These are phyloP conservation scores for Trametes coccinea DNA, from an alignment of 768 basidiomycete species.

Conservation along the genomic window DNA sequence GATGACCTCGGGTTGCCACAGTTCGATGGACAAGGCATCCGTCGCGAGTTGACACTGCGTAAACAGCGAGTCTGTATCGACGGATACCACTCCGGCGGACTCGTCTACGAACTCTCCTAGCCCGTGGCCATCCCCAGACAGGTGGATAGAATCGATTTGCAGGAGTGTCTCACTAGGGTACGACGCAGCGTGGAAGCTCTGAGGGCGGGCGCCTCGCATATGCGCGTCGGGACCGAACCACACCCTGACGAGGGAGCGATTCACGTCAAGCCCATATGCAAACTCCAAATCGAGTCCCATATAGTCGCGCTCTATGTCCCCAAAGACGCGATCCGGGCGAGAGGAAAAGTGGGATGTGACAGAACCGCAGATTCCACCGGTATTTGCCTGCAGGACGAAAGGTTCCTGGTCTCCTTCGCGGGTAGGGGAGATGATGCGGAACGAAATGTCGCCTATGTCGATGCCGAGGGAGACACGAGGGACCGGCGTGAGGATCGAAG, in stretches of 20 bases:
- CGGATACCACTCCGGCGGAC: slow-evolving; percentile 38
- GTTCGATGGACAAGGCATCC: slow-evolving; percentile 61
- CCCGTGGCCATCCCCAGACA: slow-evolving; percentile 44
- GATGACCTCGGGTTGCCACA: slow-evolving; percentile 66
- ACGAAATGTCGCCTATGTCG: slow-evolving; percentile 50
- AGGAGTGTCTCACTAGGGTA: slow-evolving; percentile 41
- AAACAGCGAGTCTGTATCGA: slow-evolving; percentile 46
- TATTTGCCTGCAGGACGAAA: slow-evolving; percentile 56
- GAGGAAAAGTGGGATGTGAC: slow-evolving; percentile 44
- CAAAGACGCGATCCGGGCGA: slow-evolving; percentile 27
- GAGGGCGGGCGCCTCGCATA: slow-evolving; percentile 15
- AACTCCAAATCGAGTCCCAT: slow-evolving; percentile 48
- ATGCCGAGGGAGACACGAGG: slow-evolving; percentile 53
- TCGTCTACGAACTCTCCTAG: slow-evolving; percentile 54
- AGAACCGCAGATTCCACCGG: slow-evolving; percentile 50
- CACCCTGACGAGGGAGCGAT: slow-evolving; percentile 57
- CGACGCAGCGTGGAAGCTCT: slow-evolving; percentile 26
- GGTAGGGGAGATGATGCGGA: slow-evolving; percentile 51
- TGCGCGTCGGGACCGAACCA: slow-evolving; percentile 21
- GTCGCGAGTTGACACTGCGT: slow-evolving; percentile 50
- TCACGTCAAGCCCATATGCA: slow-evolving; percentile 42
- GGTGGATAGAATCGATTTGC: slow-evolving; percentile 58
- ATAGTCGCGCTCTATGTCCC: slow-evolving; percentile 35
- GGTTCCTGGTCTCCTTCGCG: slow-evolving; percentile 40
- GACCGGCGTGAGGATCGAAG: slow-evolving; percentile 36